Base-by-base conservation (phyloP, 2,329 filamentous ascomycete species). In the Neofusicoccum laricinum region DNA sequence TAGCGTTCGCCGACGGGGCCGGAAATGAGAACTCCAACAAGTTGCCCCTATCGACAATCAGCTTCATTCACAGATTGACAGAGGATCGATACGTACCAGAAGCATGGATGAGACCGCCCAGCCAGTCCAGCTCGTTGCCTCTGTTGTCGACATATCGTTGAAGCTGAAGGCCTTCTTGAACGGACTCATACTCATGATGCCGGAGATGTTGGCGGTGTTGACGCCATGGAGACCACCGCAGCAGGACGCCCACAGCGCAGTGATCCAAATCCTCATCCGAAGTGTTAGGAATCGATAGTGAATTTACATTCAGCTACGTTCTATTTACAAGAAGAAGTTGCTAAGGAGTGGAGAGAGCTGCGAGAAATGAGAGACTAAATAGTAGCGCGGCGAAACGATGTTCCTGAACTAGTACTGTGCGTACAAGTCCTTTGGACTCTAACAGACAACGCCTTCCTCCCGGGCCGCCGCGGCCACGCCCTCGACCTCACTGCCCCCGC, bases 381-480 rank as follows among this genome's bases (percentile, higher is more conserved):
- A n/a, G n/a, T n/a, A n/a, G n/a, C n/a, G n/a, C n/a, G n/a, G n/a
- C n/a, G n/a, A n/a, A n/a, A n/a, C n/a, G n/a, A n/a, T n/a, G n/a
- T n/a, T n/a, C n/a, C n/a, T n/a, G n/a, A n/a, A n/a, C n/a, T n/a
- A n/a, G n/a, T n/a, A n/a, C n/a, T n/a, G n/a, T n/a, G n/a, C n/a
- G n/a, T n/a, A n/a, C n/a, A n/a, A n/a, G n/a, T n/a, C n/a, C n/a
- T n/a, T n/a, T n/a, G n/a, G n/a, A n/a, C n/a, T n/a, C n/a, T n/a
- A n/a, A n/a, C n/a, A n/a, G n/a, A n/a, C n/a, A n/a, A 78, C 57
- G 71, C 67, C 14, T 73, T 75, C 61, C 64, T 76, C 1, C 69
- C 61, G 4, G 64, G 51, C 65, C 66, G 65, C 62, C 69, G 70
- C n/a, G 75, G 72, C 19, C 72, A 71, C 51, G 71, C 72, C 1